phyloP scores from a whole-genome alignment of 1,139 yeast species.

The Protomyces pachydermus region DNA sequence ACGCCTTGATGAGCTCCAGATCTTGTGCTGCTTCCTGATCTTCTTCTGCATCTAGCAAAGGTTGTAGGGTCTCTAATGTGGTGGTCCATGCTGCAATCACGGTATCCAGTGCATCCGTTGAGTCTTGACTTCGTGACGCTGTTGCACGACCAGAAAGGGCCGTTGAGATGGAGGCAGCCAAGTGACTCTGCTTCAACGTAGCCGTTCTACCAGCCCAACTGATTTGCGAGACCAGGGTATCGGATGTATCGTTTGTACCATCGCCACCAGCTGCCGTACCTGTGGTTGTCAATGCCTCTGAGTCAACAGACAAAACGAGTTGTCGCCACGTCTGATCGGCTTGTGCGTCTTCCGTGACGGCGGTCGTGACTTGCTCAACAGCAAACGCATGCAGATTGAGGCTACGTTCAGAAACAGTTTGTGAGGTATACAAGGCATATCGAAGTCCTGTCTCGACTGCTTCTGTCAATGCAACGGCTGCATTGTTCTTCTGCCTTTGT shows the following conservation, averaged over 20 bases:
- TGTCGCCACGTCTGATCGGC: conserved; percentile 10
- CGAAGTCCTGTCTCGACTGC: conserved; percentile 21
- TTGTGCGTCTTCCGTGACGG: not conserved
- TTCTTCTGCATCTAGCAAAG: conserved; percentile 10
- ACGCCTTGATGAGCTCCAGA: conserved; percentile 18
- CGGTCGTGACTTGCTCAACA: conserved; percentile 4
- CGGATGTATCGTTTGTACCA: not conserved
- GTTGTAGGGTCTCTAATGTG: conserved; percentile 1
- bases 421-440: conserved; percentile 6
- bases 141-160: conserved; percentile 15
- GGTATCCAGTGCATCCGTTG: not conserved
- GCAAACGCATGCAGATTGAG: conserved; percentile 18
- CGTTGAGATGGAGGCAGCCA: conserved; percentile 13
- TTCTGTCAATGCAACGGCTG: conserved; percentile 5
- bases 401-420: conserved; percentile 2
- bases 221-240: conserved; percentile 6
- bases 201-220: conserved; percentile 18
- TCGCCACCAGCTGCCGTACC: not conserved
- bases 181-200: not conserved
- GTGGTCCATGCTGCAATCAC: conserved; percentile 11
- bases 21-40: conserved; percentile 15
- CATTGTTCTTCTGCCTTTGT: not conserved
- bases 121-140: not conserved
- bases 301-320: conserved; percentile 1
- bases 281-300: not conserved